Conservation (phyloP, 352 stramenopile genomes). For the Salisapilia sapeloensis region DNA sequence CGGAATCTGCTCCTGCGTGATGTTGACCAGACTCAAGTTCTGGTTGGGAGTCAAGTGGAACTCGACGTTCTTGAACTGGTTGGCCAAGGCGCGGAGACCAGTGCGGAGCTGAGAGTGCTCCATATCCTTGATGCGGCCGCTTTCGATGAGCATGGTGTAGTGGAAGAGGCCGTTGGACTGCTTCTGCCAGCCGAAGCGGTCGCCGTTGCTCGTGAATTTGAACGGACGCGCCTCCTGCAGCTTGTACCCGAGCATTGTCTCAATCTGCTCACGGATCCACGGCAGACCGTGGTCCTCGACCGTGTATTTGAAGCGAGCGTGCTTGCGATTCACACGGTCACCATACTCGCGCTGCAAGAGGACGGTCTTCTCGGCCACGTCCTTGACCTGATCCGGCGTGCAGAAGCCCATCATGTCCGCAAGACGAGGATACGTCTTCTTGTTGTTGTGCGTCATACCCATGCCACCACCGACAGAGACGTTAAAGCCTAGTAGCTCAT, state of each 20-base stretch:
- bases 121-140: conserved; percentile 89
- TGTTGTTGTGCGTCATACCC: conserved; percentile 96
- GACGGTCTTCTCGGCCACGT: conserved; percentile 88
- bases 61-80: conserved; percentile 82
- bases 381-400: conserved; percentile 81
- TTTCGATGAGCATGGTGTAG: conserved; percentile 76
- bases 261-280: conserved; percentile 86
- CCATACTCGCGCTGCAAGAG: conserved; percentile 92
- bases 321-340: conserved; percentile 92
- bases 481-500: conserved; percentile 88
- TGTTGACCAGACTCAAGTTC: conserved; percentile 90
- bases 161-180: conserved; percentile 46
- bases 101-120: conserved; percentile 71
- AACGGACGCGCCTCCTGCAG: conserved; percentile 68
- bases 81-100: conserved; percentile 82
- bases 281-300: conserved; percentile 94
- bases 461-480: conserved; percentile 93
- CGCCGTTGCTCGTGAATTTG: conserved; percentile 49
- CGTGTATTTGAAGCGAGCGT: conserved; percentile 97
- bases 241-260: conserved; percentile 90
- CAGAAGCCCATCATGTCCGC: conserved; percentile 93
- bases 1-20: conserved; percentile 80
- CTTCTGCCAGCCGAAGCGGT: conserved; percentile 68
- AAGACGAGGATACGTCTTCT: conserved; percentile 92
- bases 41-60: conserved; percentile 94